These are phyloP conservation scores for Teunomyces cretensis DNA, from an alignment of 805 yeast species.

Conservation along the genomic window DNA sequence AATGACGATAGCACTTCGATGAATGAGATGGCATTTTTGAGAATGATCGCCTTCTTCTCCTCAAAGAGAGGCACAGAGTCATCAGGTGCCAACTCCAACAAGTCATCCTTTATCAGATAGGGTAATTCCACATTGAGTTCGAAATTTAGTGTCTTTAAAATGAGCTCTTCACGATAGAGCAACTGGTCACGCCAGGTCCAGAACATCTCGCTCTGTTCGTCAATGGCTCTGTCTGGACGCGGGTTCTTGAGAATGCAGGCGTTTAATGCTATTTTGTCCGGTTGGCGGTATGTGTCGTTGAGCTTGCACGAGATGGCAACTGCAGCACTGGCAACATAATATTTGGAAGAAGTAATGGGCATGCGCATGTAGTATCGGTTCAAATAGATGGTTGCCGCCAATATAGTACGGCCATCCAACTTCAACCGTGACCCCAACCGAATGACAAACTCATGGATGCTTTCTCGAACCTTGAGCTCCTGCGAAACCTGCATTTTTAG, in stretches of 20 bases:
- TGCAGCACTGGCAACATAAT: conserved; percentile 45
- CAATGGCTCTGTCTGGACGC: conserved; percentile 22
- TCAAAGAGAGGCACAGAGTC: conserved; percentile 7
- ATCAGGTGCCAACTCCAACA: conserved; percentile 10
- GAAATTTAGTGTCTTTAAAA: conserved; percentile 37
- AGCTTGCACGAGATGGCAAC: conserved; percentile 43
- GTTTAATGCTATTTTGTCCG: conserved; percentile 41
- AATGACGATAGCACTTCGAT: conserved; percentile 39
- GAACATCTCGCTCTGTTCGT: conserved; percentile 40
- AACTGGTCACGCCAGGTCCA: conserved; percentile 49
- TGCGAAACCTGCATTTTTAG: conserved; percentile 31
- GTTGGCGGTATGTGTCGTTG: conserved; percentile 42
- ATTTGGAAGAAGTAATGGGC: conserved; percentile 44
- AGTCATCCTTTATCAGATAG: conserved; percentile 30
- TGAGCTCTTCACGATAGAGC: conserved; percentile 42
- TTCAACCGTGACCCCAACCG: conserved; percentile 35
- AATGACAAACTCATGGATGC: conserved; percentile 38
- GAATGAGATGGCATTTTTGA: conserved; percentile 31
- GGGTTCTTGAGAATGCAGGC: conserved; percentile 38
- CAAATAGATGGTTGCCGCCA: conserved; percentile 41
- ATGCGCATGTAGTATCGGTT: conserved; percentile 41
- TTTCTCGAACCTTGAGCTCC: conserved; percentile 37
- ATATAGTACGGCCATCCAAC: conserved; percentile 41
- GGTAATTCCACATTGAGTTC: conserved; percentile 42
- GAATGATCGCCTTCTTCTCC: conserved; percentile 18